A percentile compares a stretch with the other conserved stretches of the same genome.
Conservation (phyloP, 2,329 filamentous ascomycete species). For the Monosporascus sp. region DNA sequence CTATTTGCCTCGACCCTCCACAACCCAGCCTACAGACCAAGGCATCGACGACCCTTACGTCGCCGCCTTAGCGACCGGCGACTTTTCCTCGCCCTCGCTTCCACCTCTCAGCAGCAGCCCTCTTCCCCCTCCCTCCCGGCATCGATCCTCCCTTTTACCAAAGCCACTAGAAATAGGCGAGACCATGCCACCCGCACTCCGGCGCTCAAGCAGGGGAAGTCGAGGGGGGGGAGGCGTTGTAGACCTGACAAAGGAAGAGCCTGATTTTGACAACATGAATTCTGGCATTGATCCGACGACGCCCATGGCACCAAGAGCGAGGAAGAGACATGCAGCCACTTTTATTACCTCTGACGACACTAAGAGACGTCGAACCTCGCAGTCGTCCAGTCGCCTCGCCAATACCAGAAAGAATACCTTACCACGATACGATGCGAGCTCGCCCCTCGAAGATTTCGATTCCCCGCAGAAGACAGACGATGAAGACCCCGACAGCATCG, state of each 20-base stretch:
- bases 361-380: constrained; percentile 17
- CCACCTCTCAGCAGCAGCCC: constrained; percentile 21
- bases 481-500: constrained; percentile 27
- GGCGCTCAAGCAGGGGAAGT: constrained; percentile 8
- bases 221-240: constrained; percentile 13
- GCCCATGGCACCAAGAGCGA: constrained; percentile 16
- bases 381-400: constrained; percentile 13
- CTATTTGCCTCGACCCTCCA: constrained; percentile 4
- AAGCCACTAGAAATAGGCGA: constrained; percentile 13
- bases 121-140: constrained; percentile 6
- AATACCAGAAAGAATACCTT: constrained; percentile 23
- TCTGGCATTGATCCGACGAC: constrained; percentile 17
- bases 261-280: constrained; percentile 8
- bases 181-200: constrained; percentile 15
- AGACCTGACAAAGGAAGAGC: constrained; percentile 22
- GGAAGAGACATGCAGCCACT: constrained; percentile 11
- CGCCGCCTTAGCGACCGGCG: constrained; percentile 12
- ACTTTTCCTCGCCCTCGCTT: constrained; percentile 27
- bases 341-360: constrained; percentile 3
- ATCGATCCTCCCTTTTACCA: constrained; percentile 7
- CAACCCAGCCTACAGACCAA: constrained; percentile 3
- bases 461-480: constrained; percentile 2
- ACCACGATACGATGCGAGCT: constrained; percentile 18
- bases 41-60: constrained; percentile 19
- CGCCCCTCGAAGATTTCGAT: constrained; percentile 21